Conservation (phyloP, 2,329 filamentous ascomycete genomes). For the Aureobasidium melanogenum region DNA sequence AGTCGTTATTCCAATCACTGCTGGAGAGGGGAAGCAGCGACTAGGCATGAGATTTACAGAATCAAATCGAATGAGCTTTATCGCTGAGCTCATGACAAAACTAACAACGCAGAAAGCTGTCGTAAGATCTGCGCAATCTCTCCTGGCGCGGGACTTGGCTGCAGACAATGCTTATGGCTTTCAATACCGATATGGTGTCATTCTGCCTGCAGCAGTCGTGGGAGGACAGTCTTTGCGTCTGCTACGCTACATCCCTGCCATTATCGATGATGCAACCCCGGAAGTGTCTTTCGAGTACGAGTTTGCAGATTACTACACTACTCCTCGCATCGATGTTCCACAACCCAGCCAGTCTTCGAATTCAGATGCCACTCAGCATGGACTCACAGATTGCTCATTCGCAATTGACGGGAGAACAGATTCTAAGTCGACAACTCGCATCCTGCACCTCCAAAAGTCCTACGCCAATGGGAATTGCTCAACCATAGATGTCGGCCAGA, state of each 20-base stretch:
- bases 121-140: background rate
- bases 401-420: background rate
- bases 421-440: background rate
- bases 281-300: background rate
- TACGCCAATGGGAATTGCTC: background rate
- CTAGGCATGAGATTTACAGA: background rate
- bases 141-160: background rate
- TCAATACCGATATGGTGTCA: background rate
- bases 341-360: too few relatives aligned
- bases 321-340: background rate
- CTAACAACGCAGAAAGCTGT: background rate
- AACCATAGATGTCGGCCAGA: background rate
- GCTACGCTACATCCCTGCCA: background rate
- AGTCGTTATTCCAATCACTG: background rate
- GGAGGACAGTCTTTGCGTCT: background rate
- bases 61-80: background rate
- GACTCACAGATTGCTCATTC: background rate
- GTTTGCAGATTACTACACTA: background rate
- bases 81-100: conserved; percentile 4
- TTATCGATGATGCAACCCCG: background rate
- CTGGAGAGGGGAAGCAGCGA: background rate
- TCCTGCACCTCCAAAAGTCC: background rate
- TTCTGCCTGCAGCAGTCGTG: background rate
- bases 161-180: background rate
- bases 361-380: background rate